These are phyloP conservation scores for Recurvomyces mirabilis DNA, from an alignment of 495 filamentous ascomycete genomes.

Conservation along the genomic window DNA sequence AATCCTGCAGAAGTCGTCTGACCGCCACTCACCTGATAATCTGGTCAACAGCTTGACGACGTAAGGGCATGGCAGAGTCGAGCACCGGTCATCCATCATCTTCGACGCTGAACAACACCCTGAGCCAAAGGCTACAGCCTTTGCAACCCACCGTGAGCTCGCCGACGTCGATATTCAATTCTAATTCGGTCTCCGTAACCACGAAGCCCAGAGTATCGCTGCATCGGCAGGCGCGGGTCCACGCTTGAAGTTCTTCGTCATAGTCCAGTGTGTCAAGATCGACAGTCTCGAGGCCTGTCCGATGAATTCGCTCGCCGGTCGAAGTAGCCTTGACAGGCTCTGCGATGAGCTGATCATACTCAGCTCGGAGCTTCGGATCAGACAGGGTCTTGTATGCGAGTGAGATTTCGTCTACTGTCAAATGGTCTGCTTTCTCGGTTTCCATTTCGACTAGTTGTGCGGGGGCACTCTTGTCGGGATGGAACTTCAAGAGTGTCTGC, in stretches of 20 bases:
- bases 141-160: slow-evolving; percentile 67
- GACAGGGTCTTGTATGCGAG: slow-evolving; percentile 62
- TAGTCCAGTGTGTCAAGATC: slow-evolving; percentile 68
- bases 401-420: slow-evolving; percentile 67
- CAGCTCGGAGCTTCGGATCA: slow-evolving; percentile 41
- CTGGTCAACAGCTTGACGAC: no score
- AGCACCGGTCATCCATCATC: no score
- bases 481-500: slow-evolving; percentile 62
- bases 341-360: slow-evolving; percentile 50
- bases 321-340: slow-evolving; percentile 17
- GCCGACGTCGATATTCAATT: slow-evolving; percentile 48
- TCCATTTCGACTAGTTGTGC: no score
- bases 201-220: slow-evolving; percentile 64
- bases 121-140: slow-evolving; percentile 74
- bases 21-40: no score
- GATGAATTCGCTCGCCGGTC: slow-evolving; percentile 13
- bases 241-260: slow-evolving; percentile 37
- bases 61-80: no score
- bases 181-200: slow-evolving; percentile 59
- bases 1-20: no score
- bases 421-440: background rate
- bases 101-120: slow-evolving; percentile 57
- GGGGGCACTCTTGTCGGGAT: slow-evolving; percentile 59
- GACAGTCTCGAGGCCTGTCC: slow-evolving; percentile 62
- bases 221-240: slow-evolving; percentile 68